Evolutionary conservation across 1,284 basidiomycete species (phyloP).

Genomic region (Cryptococcus wingfieldii): DNA sequence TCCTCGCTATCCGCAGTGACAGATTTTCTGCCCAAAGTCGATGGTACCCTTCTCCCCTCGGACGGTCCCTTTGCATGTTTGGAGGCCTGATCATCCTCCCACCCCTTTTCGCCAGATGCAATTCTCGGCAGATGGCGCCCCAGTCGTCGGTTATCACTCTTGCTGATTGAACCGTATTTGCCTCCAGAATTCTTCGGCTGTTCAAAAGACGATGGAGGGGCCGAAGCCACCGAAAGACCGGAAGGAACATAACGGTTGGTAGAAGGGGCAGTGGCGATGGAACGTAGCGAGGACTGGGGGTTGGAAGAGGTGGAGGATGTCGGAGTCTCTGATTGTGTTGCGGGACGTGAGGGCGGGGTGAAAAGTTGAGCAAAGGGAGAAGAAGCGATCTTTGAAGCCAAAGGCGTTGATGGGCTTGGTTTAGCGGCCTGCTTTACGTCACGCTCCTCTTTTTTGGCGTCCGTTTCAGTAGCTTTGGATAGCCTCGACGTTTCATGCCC

Average conservation of each 20-base stretch:
- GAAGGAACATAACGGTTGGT: constrained; percentile 24
- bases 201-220: constrained; percentile 6
- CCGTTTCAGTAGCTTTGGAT: not conserved
- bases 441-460: not conserved
- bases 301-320: not conserved
- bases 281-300: constrained; percentile 11
- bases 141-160: constrained; percentile 40
- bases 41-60: constrained; percentile 18
- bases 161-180: constrained; percentile 41
- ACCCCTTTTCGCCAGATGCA: constrained; percentile 46
- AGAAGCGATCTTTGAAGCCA: not conserved
- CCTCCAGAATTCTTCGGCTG: constrained; percentile 12
- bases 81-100: constrained; percentile 30
- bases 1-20: not conserved
- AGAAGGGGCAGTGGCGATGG: constrained; percentile 20
- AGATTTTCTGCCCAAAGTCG: constrained; percentile 21
- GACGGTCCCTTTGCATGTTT: constrained; percentile 14
- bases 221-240: constrained; percentile 16
- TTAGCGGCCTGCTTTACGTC: not conserved
- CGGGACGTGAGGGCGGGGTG: constrained; percentile 12
- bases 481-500: too few relatives aligned
- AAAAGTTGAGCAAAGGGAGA: constrained; percentile 31
- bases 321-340: not conserved
- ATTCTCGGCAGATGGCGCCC: constrained; percentile 49
- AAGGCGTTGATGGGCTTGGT: not conserved